Base-by-base conservation (phyloP, 2,329 filamentous ascomycete genomes). In the Penicillium sp. region DNA sequence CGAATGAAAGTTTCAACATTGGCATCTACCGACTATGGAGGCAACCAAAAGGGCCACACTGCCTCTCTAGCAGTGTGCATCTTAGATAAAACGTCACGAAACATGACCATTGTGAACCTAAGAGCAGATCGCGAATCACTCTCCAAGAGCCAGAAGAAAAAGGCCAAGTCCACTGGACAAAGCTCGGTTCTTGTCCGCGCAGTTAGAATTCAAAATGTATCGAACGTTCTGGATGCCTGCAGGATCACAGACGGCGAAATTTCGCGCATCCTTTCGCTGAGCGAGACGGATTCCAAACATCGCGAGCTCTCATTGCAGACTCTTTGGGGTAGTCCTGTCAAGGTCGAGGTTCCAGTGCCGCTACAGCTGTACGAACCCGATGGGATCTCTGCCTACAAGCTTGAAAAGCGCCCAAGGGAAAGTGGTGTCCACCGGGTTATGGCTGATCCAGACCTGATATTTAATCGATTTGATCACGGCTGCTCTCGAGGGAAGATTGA, bases 171-270 rank as follows among this genome's bases (percentile, higher is more conserved):
- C 50, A 53, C 59, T 24, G 63, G 63, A 42, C 67, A 51, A 57
- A 68, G 60, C 48, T 57, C 63, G 11, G 45, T 69, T 11, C 61
- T 72, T 3, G 59, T 72, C 5, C 70, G 73, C 41, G 74, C 73
- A 24, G 73, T 76, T 16, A 74, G 74, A 27, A 73, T 86, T 31
- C 79, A 82, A 48, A 82, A 85, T 63, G 85, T 84, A 8, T 81
- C 88, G 52, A 86, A 85, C 57, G 84, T 92, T 14, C 81, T 86
- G 24, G 89, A 92, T 72, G 88, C 87, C 6, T 90, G 87, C 71
- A 88, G 85, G 63, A 71, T 92, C 41, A 77, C 80, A 4, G 88
- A 92, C 68, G 86, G 86, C 1, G 77, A 81, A 24, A 78, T 88
- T 50, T 84, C 86, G 31, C 85, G 86, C 59, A 87, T 92, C 48